Evolutionary conservation across 2,329 filamentous ascomycete genomes (phyloP).

Genomic region (Xylaria sp.): DNA sequence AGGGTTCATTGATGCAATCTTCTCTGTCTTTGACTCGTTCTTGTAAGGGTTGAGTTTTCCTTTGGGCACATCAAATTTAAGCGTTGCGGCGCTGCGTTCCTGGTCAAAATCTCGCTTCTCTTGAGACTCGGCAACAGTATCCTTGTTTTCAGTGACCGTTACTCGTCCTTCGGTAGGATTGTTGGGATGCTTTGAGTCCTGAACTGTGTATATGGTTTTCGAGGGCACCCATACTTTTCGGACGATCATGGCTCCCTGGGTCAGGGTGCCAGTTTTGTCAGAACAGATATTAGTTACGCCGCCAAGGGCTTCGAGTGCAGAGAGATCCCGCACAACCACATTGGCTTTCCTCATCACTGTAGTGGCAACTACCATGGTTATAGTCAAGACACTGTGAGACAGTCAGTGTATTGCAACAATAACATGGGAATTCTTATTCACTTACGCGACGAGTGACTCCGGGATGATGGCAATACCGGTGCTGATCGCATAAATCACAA

Average conservation of each 20-base stretch:
- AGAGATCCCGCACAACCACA: constrained; percentile 73
- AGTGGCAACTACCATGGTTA: constrained; percentile 75
- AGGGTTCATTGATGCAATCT: constrained; percentile 59
- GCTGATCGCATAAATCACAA: constrained; percentile 68
- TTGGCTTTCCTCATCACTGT: constrained; percentile 73
- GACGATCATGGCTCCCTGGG: constrained; percentile 76
- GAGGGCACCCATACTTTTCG: constrained; percentile 73
- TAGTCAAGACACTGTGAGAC: constrained; percentile 67
- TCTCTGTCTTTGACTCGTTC: constrained; percentile 51
- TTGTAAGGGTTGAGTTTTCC: constrained; percentile 60
- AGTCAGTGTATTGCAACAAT: constrained; percentile 38
- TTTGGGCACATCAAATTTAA: constrained; percentile 72
- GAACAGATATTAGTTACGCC: constrained; percentile 79
- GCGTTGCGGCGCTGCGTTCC: constrained; percentile 68
- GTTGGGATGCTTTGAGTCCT: constrained; percentile 68
- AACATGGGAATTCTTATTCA: constrained; percentile 33
- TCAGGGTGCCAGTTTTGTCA: constrained; percentile 78
- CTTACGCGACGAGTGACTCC: constrained; percentile 71
- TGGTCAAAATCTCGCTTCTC: constrained; percentile 67
- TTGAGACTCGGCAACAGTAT: constrained; percentile 51
- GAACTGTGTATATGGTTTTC: constrained; percentile 68
- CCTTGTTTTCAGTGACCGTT: constrained; percentile 56
- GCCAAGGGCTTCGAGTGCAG: constrained; percentile 75
- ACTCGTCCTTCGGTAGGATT: constrained; percentile 70
- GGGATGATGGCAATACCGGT: constrained; percentile 72